Evolutionary conservation across 2,329 filamentous ascomycete genomes (phyloP).

Genomic region (Fusarium hostae): DNA sequence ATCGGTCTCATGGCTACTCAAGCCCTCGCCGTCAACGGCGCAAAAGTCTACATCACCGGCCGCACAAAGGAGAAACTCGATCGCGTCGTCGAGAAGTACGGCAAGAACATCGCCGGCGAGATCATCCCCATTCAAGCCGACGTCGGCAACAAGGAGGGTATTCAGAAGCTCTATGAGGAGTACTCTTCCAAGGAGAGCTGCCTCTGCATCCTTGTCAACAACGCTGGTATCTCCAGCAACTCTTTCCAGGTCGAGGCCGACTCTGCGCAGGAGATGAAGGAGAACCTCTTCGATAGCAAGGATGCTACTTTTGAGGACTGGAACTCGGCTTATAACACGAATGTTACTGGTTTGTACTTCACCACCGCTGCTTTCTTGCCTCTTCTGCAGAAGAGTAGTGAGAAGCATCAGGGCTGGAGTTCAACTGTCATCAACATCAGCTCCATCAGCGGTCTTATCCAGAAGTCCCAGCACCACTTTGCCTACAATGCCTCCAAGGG

Average conservation of each 20-base stretch:
- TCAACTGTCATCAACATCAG: conserved; percentile 74
- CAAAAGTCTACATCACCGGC: conserved; percentile 77
- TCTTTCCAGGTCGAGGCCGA: conserved; percentile 65
- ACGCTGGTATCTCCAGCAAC: conserved; percentile 70
- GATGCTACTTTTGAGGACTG: conserved; percentile 71
- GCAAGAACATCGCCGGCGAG: conserved; percentile 62
- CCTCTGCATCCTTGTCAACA: conserved; percentile 75
- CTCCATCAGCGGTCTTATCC: conserved; percentile 73
- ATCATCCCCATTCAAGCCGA: conserved; percentile 71
- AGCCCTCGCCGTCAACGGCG: conserved; percentile 73
- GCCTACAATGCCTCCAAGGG: conserved; percentile 73
- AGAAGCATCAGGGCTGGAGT: conserved; percentile 59
- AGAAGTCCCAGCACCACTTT: conserved; percentile 72
- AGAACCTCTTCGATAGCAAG: conserved; percentile 75
- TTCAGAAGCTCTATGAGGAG: conserved; percentile 67
- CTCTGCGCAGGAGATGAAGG: conserved; percentile 62
- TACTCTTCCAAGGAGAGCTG: conserved; percentile 65
- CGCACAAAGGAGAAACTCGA: conserved; percentile 72
- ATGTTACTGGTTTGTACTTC: conserved; percentile 77
- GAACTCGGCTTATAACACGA: conserved; percentile 77
- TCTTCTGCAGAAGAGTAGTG: conserved; percentile 64
- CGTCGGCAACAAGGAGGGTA: conserved; percentile 70
- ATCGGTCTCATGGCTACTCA: conserved; percentile 77
- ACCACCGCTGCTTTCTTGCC: conserved; percentile 71
- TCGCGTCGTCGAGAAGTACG: conserved; percentile 66